Percentiles rank a stretch among this genome's conserved stretches.
Conservation (phyloP, 768 basidiomycete genomes). For the Grammothele lineata region DNA sequence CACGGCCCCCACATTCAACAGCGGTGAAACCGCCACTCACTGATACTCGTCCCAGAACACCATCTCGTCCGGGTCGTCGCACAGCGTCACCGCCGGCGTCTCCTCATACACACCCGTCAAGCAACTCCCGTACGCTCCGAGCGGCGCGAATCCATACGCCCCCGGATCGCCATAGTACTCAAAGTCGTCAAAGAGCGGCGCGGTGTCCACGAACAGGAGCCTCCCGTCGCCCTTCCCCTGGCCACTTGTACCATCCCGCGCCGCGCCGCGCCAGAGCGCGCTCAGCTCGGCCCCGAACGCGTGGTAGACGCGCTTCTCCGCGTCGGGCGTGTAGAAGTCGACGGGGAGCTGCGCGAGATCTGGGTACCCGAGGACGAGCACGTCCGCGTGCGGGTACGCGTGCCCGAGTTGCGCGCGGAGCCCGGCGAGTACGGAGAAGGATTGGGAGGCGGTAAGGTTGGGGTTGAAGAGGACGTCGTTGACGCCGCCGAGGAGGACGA, state of each 20-base stretch:
- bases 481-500: neutral
- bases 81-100: neutral
- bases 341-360: neutral
- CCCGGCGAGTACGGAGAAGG: neutral
- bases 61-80: neutral
- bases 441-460: neutral
- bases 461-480: slow-evolving; percentile 1
- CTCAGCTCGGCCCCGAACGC: neutral
- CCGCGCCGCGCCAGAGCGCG: neutral
- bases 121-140: neutral
- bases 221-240: neutral
- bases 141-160: neutral
- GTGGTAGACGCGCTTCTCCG: neutral
- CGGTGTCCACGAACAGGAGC: neutral
- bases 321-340: neutral
- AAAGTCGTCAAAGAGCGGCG: neutral
- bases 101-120: neutral
- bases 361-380: neutral
- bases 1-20: neutral
- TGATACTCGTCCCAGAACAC: slow-evolving; percentile 2
- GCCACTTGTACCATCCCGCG: no score
- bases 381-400: neutral
- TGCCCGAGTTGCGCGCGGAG: neutral
- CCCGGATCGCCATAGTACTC: neutral
- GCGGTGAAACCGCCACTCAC: neutral